A percentile compares a stretch with the other conserved stretches of the same genome.
Conservation (phyloP, 2,329 filamentous ascomycete species). For the Colletotrichum zoysiae region DNA sequence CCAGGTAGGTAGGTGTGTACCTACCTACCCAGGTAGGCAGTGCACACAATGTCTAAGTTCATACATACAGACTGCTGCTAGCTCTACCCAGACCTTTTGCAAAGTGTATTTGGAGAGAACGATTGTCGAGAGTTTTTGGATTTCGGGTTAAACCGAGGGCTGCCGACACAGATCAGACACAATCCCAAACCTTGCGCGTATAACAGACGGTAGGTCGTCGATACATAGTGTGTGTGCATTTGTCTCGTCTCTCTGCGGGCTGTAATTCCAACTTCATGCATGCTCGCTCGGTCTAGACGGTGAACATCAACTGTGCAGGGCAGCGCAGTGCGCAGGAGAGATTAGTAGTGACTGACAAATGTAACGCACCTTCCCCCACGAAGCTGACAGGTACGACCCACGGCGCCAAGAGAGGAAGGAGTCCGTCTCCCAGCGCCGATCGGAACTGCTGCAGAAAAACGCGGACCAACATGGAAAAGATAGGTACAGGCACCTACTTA, state of each 20-base stretch:
- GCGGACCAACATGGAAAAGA: neutral
- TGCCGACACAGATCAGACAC: neutral
- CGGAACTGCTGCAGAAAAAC: slow-evolving; percentile 12
- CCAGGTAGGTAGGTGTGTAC: too few relatives aligned
- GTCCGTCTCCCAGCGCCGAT: neutral
- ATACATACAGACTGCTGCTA: too few relatives aligned
- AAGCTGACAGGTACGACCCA: slow-evolving; percentile 13
- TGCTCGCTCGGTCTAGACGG: neutral
- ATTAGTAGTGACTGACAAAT: slow-evolving; percentile 27
- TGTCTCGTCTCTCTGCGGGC: neutral
- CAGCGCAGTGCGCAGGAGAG: neutral
- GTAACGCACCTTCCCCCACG: neutral
- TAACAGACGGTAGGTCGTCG: neutral
- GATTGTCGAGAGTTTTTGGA: neutral
- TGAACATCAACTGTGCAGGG: neutral
- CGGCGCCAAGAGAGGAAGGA: neutral
- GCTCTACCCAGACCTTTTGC: too few relatives aligned
- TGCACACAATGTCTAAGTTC: too few relatives aligned
- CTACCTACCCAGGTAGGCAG: too few relatives aligned
- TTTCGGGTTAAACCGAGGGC: neutral
- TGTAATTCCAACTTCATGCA: too few relatives aligned
- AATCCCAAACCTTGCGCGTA: neutral
- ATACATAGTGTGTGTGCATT: neutral
- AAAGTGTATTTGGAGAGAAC: neutral
- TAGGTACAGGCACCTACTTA: neutral